phyloP scores from a whole-genome alignment of 106 monocot species.

The Posidonia australis region DNA sequence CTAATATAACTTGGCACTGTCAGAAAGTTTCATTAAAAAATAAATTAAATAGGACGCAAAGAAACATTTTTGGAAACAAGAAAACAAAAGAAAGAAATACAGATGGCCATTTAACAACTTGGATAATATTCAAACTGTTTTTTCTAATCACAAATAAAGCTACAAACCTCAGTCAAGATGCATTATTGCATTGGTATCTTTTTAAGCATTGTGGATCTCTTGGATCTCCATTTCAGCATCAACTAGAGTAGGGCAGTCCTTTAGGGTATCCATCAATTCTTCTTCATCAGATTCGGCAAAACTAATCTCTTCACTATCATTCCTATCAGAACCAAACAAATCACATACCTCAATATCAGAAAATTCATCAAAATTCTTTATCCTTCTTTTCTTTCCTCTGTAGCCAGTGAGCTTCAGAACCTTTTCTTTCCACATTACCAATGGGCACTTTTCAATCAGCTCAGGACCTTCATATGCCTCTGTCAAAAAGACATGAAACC shows the following conservation, averaged over 20 bases:
- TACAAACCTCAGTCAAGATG: too few species aligned
- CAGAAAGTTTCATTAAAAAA: too few species aligned
- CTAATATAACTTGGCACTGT: too few species aligned
- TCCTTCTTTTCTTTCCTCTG: slow-evolving; percentile 56
- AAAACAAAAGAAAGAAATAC: too few species aligned
- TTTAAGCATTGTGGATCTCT: too few species aligned
- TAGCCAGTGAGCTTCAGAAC: slow-evolving; percentile 58
- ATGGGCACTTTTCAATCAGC: slow-evolving; percentile 60
- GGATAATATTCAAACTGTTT: too few species aligned
- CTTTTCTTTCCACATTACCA: slow-evolving; percentile 86
- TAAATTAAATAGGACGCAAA: too few species aligned
- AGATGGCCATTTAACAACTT: too few species aligned
- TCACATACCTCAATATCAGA: slow-evolving; percentile 26
- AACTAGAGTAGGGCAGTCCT: slow-evolving; percentile 1
- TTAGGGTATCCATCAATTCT: slow-evolving; percentile 16
- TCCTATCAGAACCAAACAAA: slow-evolving; percentile 14
- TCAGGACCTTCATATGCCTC: slow-evolving; percentile 77
- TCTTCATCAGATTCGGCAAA: slow-evolving; percentile 31
- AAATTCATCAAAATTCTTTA: slow-evolving; percentile 29
- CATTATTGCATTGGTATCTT: too few species aligned
- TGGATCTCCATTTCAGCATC: too few species aligned
- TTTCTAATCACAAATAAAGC: too few species aligned
- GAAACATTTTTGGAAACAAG: too few species aligned
- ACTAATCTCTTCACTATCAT: slow-evolving; percentile 5
- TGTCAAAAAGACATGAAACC: slow-evolving; percentile 63